A percentile compares a stretch with the other conserved stretches of the same genome.
These are phyloP conservation scores for Talaromyces sp. DNA, from an alignment of 2,329 filamentous ascomycete genomes.

Conservation along the genomic window DNA sequence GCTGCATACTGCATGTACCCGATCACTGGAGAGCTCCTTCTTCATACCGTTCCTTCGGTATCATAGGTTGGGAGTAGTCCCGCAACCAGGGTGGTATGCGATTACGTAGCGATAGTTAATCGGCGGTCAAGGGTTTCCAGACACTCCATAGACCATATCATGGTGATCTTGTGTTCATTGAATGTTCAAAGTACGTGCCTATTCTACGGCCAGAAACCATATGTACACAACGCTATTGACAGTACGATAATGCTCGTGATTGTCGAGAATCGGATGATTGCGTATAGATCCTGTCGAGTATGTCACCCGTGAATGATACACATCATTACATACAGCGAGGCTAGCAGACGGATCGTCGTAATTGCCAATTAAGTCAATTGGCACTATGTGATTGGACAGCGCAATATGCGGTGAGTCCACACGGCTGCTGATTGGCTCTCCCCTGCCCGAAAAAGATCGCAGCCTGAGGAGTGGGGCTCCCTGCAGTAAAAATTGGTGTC, in stretches of 20 bases:
- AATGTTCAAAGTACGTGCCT: no score
- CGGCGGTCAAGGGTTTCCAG: constrained; percentile 15
- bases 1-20: neutral
- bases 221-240: neutral
- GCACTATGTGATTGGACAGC: neutral
- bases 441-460: constrained; percentile 21
- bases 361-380: constrained; percentile 4
- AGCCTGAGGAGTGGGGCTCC: constrained; percentile 17
- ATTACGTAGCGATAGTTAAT: constrained; percentile 24
- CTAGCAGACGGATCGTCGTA: neutral
- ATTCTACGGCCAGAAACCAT: no score
- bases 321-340: neutral
- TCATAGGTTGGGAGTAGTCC: constrained; percentile 12
- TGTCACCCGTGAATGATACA: neutral
- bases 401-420: constrained; percentile 19
- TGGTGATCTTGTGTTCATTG: neutral
- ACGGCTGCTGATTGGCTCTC: constrained; percentile 20
- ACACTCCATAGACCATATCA: neutral
- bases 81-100: constrained; percentile 16
- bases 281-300: neutral
- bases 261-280: neutral
- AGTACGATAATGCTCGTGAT: neutral
- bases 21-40: neutral
- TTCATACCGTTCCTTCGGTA: neutral
- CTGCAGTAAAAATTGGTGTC: constrained; percentile 6